A percentile compares a stretch with the other conserved stretches of the same genome.
phyloP scores from a whole-genome alignment of 2,329 filamentous ascomycete genomes.

The Paraphaeosphaeria minitans region DNA sequence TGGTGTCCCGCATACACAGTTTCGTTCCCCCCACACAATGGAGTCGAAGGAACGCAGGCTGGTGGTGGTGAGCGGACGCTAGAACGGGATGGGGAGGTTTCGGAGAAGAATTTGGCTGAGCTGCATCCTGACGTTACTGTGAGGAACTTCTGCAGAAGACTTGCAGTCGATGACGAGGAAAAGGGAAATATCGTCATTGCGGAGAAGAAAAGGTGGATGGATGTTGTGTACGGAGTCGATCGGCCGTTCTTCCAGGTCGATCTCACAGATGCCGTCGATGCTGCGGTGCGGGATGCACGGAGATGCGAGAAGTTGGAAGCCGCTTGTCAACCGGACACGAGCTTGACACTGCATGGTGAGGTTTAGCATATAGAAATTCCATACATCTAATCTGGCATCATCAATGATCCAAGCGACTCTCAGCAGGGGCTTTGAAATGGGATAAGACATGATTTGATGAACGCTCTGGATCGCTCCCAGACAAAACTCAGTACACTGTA shows the following conservation, averaged over 20 bases:
- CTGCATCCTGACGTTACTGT: not conserved
- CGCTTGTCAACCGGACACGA: not conserved
- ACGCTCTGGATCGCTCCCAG: not conserved
- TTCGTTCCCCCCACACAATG: constrained; percentile 18
- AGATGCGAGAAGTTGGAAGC: constrained; percentile 15
- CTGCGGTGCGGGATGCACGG: constrained; percentile 31
- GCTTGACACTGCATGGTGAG: not conserved
- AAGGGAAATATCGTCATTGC: not conserved
- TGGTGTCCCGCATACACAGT: constrained; percentile 36
- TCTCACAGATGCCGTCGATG: constrained; percentile 36
- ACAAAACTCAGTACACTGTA: not conserved
- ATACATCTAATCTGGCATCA: no score
- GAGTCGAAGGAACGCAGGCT: constrained; percentile 9
- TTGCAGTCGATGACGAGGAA: not conserved
- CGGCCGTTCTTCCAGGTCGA: constrained; percentile 39
- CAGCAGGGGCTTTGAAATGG: not conserved
- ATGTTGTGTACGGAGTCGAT: constrained; percentile 29
- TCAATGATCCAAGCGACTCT: no score
- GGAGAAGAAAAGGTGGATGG: constrained; percentile 3
- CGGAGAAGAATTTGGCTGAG: not conserved
- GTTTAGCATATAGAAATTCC: no score
- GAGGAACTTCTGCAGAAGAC: not conserved
- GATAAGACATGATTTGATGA: not conserved
- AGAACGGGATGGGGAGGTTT: not conserved
- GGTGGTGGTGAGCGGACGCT: not conserved